These are phyloP conservation scores for Hypoxylon sp. DNA, from an alignment of 2,329 filamentous ascomycete genomes.

Conservation along the genomic window DNA sequence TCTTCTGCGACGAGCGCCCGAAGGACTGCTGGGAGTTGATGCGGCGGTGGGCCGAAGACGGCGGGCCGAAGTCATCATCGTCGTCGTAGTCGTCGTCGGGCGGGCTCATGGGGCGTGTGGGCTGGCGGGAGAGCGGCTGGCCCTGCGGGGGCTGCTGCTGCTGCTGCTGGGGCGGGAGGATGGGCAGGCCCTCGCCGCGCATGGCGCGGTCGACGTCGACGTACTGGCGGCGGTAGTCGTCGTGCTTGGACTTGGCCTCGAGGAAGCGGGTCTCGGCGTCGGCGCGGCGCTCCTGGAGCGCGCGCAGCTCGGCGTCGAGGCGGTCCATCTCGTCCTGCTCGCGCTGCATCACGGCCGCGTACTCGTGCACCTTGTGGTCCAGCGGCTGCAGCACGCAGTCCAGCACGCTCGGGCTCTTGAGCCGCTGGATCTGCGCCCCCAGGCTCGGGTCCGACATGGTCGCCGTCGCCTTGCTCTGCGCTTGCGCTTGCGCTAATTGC, in stretches of 20 bases:
- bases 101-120: constrained; percentile 36
- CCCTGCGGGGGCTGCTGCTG: constrained; percentile 8
- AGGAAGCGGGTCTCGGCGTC: constrained; percentile 52
- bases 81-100: constrained; percentile 39
- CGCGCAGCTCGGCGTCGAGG: constrained; percentile 54
- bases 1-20: constrained; percentile 43
- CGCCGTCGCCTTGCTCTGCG: constrained; percentile 8
- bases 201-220: constrained; percentile 53
- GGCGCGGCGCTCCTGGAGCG: constrained; percentile 51
- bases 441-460: constrained; percentile 19
- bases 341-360: constrained; percentile 52
- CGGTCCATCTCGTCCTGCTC: constrained; percentile 52
- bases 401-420: constrained; percentile 54
- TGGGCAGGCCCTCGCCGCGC: constrained; percentile 48
- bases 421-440: constrained; percentile 48
- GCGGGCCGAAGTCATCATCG: constrained; percentile 32
- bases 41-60: constrained; percentile 38
- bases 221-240: constrained; percentile 54
- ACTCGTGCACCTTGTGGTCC: constrained; percentile 55
- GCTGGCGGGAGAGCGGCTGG: constrained; percentile 21
- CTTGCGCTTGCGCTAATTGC: constrained; percentile 30
- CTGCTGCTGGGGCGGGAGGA: constrained; percentile 34
- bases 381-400: constrained; percentile 56
- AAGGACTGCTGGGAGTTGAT: constrained; percentile 47
- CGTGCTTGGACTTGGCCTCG: constrained; percentile 54